phyloP scores from a whole-genome alignment of 208 protist genomes.

The Wallacemonas collosoma region DNA sequence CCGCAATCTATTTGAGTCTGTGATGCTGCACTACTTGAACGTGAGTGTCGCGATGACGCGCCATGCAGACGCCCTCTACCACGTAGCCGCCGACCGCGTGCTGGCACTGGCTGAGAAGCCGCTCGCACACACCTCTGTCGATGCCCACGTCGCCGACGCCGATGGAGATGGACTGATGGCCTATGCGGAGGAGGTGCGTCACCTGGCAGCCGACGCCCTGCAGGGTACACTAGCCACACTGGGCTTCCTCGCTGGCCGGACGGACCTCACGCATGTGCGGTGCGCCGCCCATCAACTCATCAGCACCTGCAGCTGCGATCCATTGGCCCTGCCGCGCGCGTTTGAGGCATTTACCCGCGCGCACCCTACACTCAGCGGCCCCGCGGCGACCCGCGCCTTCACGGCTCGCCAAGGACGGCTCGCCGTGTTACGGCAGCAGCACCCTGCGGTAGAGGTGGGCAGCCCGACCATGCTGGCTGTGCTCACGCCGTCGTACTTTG shows the following conservation, averaged over 20 bases:
- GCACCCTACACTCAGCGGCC: not conserved
- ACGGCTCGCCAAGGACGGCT: not conserved
- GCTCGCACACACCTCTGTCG: not conserved
- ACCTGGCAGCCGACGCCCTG: conserved; percentile 48
- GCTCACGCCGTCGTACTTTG: conserved; percentile 59
- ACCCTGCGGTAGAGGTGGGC: conserved; percentile 35
- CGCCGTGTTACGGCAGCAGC: not conserved
- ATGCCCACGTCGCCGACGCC: not conserved
- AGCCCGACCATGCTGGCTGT: conserved; percentile 67
- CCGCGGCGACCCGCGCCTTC: not conserved
- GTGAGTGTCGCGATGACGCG: conserved; percentile 43
- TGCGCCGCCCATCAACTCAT: conserved; percentile 44
- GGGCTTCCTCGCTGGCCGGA: conserved; percentile 13
- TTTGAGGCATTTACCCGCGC: not conserved
- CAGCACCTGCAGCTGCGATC: conserved; percentile 55
- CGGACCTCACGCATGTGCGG: conserved; percentile 24
- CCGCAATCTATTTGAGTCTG: conserved; percentile 53
- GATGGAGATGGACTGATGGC: conserved; percentile 23
- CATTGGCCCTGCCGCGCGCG: conserved; percentile 23
- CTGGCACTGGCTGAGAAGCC: conserved; percentile 13
- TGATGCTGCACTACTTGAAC: conserved; percentile 75
- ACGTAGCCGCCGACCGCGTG: conserved; percentile 46
- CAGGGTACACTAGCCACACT: conserved; percentile 56
- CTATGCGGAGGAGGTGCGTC: conserved; percentile 63
- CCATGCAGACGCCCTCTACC: conserved; percentile 67